Evolutionary conservation across 2,329 filamentous ascomycete species (phyloP).

Genomic region (Aureobasidium lini): DNA sequence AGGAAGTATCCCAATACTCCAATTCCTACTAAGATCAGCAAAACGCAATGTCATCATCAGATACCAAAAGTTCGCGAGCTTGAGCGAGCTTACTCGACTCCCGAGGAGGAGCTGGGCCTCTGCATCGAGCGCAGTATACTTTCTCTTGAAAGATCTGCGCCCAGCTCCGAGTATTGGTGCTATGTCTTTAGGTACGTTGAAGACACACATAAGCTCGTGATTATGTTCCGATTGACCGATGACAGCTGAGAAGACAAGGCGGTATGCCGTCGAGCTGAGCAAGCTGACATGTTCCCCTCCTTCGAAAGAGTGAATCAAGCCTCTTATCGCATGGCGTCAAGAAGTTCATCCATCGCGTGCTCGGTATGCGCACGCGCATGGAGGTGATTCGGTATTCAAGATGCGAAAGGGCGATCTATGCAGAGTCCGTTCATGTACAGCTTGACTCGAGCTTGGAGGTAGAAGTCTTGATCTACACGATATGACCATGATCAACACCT

Average conservation of each 20-base stretch:
- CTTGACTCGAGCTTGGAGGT: background rate
- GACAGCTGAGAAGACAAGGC: background rate
- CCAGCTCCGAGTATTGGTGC: too few species aligned
- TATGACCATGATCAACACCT: background rate
- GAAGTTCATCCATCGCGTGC: background rate
- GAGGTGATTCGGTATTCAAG: too few species aligned
- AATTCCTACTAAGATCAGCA: background rate
- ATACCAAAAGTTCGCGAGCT: background rate
- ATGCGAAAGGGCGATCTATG: background rate
- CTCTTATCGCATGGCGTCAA: background rate
- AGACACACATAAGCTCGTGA: background rate
- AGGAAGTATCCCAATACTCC: background rate
- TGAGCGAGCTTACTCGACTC: background rate
- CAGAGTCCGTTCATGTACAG: background rate
- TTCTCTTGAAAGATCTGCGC: background rate
- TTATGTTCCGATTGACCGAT: background rate
- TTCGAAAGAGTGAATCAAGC: background rate
- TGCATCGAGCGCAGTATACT: background rate
- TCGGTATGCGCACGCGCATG: background rate
- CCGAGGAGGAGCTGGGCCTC: background rate
- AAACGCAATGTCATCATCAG: background rate
- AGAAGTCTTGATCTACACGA: background rate
- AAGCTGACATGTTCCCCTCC: background rate
- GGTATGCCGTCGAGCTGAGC: background rate
- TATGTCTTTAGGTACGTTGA: background rate